phyloP scores from a whole-genome alignment of 495 filamentous ascomycete genomes.

The Cercophora samala region DNA sequence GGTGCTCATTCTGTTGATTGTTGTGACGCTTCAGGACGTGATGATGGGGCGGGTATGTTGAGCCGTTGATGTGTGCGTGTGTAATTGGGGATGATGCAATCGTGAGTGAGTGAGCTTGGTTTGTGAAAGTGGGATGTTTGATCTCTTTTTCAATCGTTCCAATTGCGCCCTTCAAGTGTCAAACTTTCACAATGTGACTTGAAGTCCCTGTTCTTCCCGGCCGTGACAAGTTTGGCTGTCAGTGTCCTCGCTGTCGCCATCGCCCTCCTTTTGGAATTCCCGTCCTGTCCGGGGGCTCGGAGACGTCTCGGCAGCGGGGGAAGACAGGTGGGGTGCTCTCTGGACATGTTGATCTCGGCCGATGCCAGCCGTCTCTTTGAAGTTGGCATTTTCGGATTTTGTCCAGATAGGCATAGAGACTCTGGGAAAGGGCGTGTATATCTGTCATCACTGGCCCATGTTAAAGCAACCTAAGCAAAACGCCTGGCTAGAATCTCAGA shows the following conservation, averaged over 20 bases:
- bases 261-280: not conserved
- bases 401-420: not conserved
- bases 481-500: not conserved
- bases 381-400: not conserved
- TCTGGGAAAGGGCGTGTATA: not conserved
- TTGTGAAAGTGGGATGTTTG: not conserved
- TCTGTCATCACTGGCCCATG: not conserved
- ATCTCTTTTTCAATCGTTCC: too few relatives aligned
- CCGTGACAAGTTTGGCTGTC: not conserved
- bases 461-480: not conserved
- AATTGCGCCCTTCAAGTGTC: not conserved
- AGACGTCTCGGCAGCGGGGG: slow-evolving; percentile 17
- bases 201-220: too few relatives aligned
- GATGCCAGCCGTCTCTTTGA: slow-evolving; percentile 15
- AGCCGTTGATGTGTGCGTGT: not conserved
- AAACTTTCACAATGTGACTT: not conserved
- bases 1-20: not conserved
- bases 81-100: not conserved
- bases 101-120: not conserved
- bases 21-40: not conserved
- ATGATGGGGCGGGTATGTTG: not conserved
- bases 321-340: slow-evolving; percentile 11
- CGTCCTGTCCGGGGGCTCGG: not conserved
- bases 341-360: slow-evolving; percentile 11
- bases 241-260: not conserved